Conservation (phyloP, 202 grass and related monocot species). For the Panicum hallii region DNA sequence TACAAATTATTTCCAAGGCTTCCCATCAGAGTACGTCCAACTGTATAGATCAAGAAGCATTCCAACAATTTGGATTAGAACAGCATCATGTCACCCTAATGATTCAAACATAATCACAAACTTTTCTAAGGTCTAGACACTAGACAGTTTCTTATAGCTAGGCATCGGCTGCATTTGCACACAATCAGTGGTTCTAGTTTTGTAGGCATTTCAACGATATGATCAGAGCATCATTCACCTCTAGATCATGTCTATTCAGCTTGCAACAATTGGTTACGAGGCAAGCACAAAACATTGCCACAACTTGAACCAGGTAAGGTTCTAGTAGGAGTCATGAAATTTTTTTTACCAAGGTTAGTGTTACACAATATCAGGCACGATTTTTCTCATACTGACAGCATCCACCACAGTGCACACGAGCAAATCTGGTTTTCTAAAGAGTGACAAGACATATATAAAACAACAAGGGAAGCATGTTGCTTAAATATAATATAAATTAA, state of each 20-base stretch:
- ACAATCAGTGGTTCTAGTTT: not conserved
- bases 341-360: too few species aligned
- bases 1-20: constrained; percentile 64
- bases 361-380: not conserved
- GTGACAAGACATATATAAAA: not conserved
- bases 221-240: not conserved
- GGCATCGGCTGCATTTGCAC: not conserved
- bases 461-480: not conserved
- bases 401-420: not conserved
- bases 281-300: not conserved
- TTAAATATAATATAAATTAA: not conserved
- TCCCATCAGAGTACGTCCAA: constrained; percentile 72
- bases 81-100: not conserved
- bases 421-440: not conserved
- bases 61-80: constrained; percentile 2
- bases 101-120: not conserved
- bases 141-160: not conserved
- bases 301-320: not conserved
- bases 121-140: not conserved
- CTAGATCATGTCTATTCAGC: not conserved
- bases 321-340: not conserved
- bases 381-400: not conserved
- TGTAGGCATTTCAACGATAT: not conserved
- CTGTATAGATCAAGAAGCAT: constrained; percentile 48
- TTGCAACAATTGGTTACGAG: not conserved